Evolutionary conservation across 192 early-diverging fungal species (phyloP), one percentile per base, ranked within the genome.

Genomic region (Fimicolochytrium jonesii): DNA sequence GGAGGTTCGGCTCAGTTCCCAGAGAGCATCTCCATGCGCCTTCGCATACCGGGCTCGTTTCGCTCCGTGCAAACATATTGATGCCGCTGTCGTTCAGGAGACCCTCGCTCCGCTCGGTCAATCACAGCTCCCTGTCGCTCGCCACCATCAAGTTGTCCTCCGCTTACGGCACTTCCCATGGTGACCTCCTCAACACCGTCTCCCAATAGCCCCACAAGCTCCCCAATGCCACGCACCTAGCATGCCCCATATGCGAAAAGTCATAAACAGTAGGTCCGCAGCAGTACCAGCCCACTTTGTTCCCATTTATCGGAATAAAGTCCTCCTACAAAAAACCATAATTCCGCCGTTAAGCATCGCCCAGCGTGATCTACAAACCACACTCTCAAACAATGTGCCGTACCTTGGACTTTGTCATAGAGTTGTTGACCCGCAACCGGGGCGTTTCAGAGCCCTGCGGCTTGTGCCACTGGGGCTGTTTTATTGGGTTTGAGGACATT

Each of bases 251-350:
- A 69, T 99, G 97, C 5, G 93, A 86, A 5, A 88, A 82, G 67
- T 93, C 92, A 66, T 99, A 99, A 22, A 99, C 97, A 3, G 97
- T 99, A 10, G 97, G 97, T 23, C 97, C 97, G 78, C 97, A 99
- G 60, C 80, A 88, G 71, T 98, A 98, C 96, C 96, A 98, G 66
- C 83, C 86, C 5, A 98, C 92, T 37, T 73, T 74, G 70, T 89
- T 89, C 20, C 89, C 89, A 4, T 84, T 67, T 35, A 73, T 79
- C 2, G 96, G 96, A 32, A 93, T 78, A 67, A 98, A 98, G 18
- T 90, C 89, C 6, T 92, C 90, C 90, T 92, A 74, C 30, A 25
- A 33, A 5, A 34, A 22, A 33, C 11, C 20, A 22, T 17, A 22
- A 48, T 42, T 5, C 11, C 20, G 34, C 6, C 37, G n/a, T 4